Evolutionary conservation across 2,329 filamentous ascomycete species (phyloP).

Genomic region (Furcasterigmium sp.): DNA sequence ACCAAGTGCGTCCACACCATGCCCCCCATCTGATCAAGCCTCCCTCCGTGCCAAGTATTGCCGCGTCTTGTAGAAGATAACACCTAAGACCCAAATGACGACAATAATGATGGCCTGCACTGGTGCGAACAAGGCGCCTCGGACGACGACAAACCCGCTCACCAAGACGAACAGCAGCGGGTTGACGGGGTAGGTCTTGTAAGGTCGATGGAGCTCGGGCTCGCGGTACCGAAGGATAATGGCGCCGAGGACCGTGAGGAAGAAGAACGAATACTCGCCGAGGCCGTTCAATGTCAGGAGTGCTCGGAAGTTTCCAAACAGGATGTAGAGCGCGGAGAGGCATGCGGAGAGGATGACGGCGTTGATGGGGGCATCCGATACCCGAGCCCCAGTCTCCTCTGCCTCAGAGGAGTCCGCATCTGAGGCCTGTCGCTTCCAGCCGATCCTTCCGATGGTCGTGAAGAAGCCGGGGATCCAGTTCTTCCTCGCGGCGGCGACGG

Average conservation of each 20-base stretch:
- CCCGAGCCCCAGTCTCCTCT: constrained; percentile 6
- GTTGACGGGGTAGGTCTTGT: constrained; percentile 45
- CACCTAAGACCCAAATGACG: constrained; percentile 43
- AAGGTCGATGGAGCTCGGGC: constrained; percentile 48
- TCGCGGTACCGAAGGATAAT: constrained; percentile 52
- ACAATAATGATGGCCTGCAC: constrained; percentile 46
- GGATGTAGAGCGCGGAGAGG: constrained; percentile 51
- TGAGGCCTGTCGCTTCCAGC: constrained; percentile 14
- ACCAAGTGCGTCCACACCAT: too few relatives aligned
- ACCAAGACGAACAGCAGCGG: constrained; percentile 50
- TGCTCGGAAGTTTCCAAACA: constrained; percentile 55
- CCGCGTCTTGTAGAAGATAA: constrained; percentile 30
- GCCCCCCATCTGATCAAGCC: neutral
- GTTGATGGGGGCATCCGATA: constrained; percentile 48
- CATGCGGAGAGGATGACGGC: constrained; percentile 44
- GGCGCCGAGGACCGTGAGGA: constrained; percentile 55
- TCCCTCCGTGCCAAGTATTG: neutral
- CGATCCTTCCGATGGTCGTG: constrained; percentile 36
- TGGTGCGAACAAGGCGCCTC: constrained; percentile 55
- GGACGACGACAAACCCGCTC: constrained; percentile 53
- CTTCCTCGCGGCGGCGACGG: constrained; percentile 50
- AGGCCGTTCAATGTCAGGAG: constrained; percentile 56
- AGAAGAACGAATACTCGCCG: constrained; percentile 60
- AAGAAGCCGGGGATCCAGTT: constrained; percentile 44
- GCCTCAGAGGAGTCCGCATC: constrained; percentile 4